Evolutionary conservation across 768 basidiomycete species (phyloP).

Genomic region (Amanita pseudoporphyria): DNA sequence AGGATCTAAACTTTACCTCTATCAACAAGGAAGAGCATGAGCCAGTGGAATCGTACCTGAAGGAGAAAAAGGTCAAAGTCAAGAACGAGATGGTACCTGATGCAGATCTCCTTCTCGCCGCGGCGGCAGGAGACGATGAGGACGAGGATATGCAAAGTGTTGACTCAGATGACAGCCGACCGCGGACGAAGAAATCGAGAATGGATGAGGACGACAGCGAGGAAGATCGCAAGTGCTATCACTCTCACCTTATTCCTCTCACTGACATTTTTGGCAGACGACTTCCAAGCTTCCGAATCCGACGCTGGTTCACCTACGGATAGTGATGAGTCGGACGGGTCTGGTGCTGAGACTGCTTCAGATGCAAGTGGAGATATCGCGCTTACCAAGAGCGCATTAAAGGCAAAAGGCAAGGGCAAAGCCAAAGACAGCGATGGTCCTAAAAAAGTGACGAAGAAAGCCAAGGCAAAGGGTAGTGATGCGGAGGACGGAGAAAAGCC

Average conservation of each 20-base stretch:
- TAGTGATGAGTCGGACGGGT: slow-evolving; percentile 48
- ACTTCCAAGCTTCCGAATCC: slow-evolving; percentile 80
- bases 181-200: slow-evolving; percentile 30
- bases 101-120: slow-evolving; percentile 62
- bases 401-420: slow-evolving; percentile 31
- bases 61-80: slow-evolving; percentile 84
- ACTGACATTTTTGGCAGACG: slow-evolving; percentile 41
- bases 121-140: slow-evolving; percentile 58
- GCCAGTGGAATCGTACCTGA: slow-evolving; percentile 73
- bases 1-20: slow-evolving; percentile 84
- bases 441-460: slow-evolving; percentile 27
- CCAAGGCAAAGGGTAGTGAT: slow-evolving; percentile 25
- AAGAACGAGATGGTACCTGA: slow-evolving; percentile 96
- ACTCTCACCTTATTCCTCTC: neutral
- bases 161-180: slow-evolving; percentile 60
- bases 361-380: slow-evolving; percentile 78
- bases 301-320: slow-evolving; percentile 86
- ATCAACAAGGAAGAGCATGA: slow-evolving; percentile 96
- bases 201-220: slow-evolving; percentile 68
- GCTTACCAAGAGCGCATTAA: slow-evolving; percentile 35
- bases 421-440: slow-evolving; percentile 24
- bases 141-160: slow-evolving; percentile 80
- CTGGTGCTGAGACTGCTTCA: slow-evolving; percentile 71
- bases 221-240: slow-evolving; percentile 41
- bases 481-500: slow-evolving; percentile 25